Base-by-base conservation (phyloP, 2,329 filamentous ascomycete genomes). In the Stagonosporopsis vannaccii region DNA sequence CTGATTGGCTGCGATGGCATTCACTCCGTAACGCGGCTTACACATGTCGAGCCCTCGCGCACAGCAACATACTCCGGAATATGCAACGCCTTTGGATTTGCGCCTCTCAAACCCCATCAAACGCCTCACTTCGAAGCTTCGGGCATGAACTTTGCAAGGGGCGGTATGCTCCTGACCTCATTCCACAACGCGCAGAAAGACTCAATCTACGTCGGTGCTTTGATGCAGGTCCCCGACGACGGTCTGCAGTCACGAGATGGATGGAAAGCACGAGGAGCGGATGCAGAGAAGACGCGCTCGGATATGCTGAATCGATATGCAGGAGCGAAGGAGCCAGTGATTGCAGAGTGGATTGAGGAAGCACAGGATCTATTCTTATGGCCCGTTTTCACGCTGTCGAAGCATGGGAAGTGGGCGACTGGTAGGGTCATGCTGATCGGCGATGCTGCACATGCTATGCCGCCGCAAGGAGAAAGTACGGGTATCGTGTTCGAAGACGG, bases 1-100 rank as follows among this genome's bases (percentile, higher is more conserved):
- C 60, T 86, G 0, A 62, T 86, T 11, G 84, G 83, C 6, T 84
- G 83, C 3, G 84, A 86, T 52, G 84, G 84, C 0, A 82, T 85
- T 9, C 77, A 80, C 66, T 77, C 73, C 40, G 74, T 76, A 43
- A 74, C 78, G 3, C 72, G 78, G 11, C 71, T 79, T 50, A 76
- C 74, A 56, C 78, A 80, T 59, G 77, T 80, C 50, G 78, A 80
- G 60, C 78, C 78, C 8, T 70, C 72, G 32, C 75, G 78, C 23
- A 79, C 74, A 56, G 71, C 70, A 25, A 68, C 72, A 20, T 80
- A 80, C 66, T 77, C 75, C 0, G 78, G 78, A 12, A 76, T 79
- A n/a, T 78, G 77, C 58, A 80, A 80, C 53, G 78, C 77, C 4
- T 80, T 80, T 51, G 78, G 78, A 25, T 80, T 80, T 54, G 72